These are phyloP conservation scores for Podospora bellae-mahoneyi DNA, from an alignment of 495 filamentous ascomycete genomes.

Conservation along the genomic window DNA sequence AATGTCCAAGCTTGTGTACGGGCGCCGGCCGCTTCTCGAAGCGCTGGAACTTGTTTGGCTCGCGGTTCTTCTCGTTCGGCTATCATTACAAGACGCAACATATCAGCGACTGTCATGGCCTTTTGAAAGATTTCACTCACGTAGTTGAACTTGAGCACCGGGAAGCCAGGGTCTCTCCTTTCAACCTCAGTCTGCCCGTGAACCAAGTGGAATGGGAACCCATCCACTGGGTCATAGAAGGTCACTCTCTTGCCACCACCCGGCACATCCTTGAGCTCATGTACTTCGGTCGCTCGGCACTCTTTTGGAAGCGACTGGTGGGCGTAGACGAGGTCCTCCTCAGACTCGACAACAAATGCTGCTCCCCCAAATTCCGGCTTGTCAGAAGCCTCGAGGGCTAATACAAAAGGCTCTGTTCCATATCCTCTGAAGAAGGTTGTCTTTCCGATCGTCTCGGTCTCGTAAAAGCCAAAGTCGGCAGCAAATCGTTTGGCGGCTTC, in stretches of 20 bases:
- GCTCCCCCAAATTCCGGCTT: slow-evolving; percentile 53
- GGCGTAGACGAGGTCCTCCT: slow-evolving; percentile 52
- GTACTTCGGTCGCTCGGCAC: slow-evolving; percentile 43
- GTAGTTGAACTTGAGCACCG: slow-evolving; percentile 46
- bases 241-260: slow-evolving; percentile 59
- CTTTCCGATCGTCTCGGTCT: slow-evolving; percentile 42
- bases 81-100: slow-evolving; percentile 15
- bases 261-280: slow-evolving; percentile 51
- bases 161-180: slow-evolving; percentile 37
- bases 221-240: slow-evolving; percentile 56
- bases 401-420: slow-evolving; percentile 57
- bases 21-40: slow-evolving; percentile 63
- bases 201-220: slow-evolving; percentile 57
- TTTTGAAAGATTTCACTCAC: slow-evolving; percentile 16
- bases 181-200: slow-evolving; percentile 49
- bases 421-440: slow-evolving; percentile 59
- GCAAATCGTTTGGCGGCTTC: slow-evolving; percentile 48
- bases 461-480: slow-evolving; percentile 56
- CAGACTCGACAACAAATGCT: slow-evolving; percentile 53
- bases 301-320: slow-evolving; percentile 41
- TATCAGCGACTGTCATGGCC: not conserved
- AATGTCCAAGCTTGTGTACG: slow-evolving; percentile 74
- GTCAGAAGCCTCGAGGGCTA: slow-evolving; percentile 47
- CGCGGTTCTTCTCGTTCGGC: slow-evolving; percentile 49
- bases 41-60: slow-evolving; percentile 46